Evolutionary conservation across 495 filamentous ascomycete species (phyloP).

Genomic region (Annulohypoxylon maeteangense): DNA sequence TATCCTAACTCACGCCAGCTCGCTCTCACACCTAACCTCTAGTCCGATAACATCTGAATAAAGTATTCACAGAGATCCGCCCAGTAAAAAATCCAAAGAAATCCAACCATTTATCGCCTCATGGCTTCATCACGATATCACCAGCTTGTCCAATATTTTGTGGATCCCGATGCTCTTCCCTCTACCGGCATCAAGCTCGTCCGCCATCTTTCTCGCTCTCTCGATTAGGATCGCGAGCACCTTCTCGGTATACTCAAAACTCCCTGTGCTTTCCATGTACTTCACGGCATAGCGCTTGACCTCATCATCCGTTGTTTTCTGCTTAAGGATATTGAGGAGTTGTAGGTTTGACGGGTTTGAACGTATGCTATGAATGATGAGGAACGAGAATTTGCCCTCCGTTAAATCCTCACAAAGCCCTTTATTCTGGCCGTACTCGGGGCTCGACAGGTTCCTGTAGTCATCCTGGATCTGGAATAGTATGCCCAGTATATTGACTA

Average conservation of each 20-base stretch:
- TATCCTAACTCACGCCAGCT: slow-evolving; percentile 37
- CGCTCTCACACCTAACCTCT: slow-evolving; percentile 11
- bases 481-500: slow-evolving; percentile 90
- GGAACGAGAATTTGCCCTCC: slow-evolving; percentile 98
- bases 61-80: not conserved
- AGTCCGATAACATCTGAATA: slow-evolving; percentile 12
- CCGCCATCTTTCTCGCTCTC: slow-evolving; percentile 73
- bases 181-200: slow-evolving; percentile 68
- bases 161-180: slow-evolving; percentile 58
- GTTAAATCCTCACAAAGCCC: slow-evolving; percentile 96
- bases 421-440: slow-evolving; percentile 85
- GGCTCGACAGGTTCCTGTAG: slow-evolving; percentile 84
- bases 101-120: not conserved
- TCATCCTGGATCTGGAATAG: slow-evolving; percentile 98
- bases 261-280: slow-evolving; percentile 91
- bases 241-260: slow-evolving; percentile 83
- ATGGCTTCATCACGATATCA: slow-evolving; percentile 39
- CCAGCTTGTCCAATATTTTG: slow-evolving; percentile 62
- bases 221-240: slow-evolving; percentile 74
- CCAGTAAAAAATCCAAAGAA: not conserved
- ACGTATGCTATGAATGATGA: slow-evolving; percentile 94
- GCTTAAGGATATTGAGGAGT: slow-evolving; percentile 90
- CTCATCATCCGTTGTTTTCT: slow-evolving; percentile 84
- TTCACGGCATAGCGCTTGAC: slow-evolving; percentile 91
- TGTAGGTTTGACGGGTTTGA: slow-evolving; percentile 80